phyloP scores from a whole-genome alignment of 75 land plant genomes.

The Cupressus sempervirens region DNA sequence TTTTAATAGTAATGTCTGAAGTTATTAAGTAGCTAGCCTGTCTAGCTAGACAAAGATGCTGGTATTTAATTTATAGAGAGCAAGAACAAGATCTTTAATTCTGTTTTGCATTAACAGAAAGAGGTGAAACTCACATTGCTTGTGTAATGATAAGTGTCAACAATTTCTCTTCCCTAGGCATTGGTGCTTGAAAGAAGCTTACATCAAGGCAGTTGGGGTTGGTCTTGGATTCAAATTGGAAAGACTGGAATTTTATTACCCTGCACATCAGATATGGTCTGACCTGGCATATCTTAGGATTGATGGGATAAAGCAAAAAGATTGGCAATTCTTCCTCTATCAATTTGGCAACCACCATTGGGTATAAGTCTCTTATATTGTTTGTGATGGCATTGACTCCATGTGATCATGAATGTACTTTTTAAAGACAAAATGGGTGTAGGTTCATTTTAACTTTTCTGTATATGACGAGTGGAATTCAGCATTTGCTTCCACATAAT shows the following conservation, averaged over 20 bases:
- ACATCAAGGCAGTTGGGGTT: slow-evolving; percentile 77
- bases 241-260: slow-evolving; percentile 68
- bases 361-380: slow-evolving; percentile 32
- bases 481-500: neutral
- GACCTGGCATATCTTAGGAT: slow-evolving; percentile 40
- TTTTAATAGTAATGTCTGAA: neutral
- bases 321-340: slow-evolving; percentile 68
- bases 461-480: neutral
- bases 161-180: slow-evolving; percentile 26
- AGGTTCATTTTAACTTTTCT: neutral
- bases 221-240: slow-evolving; percentile 64
- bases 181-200: slow-evolving; percentile 95
- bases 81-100: neutral
- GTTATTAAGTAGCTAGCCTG: neutral
- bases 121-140: neutral
- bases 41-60: neutral
- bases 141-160: neutral
- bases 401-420: neutral
- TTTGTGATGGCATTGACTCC: neutral
- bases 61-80: neutral
- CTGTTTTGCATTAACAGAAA: neutral
- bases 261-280: slow-evolving; percentile 35
- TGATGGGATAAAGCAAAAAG: slow-evolving; percentile 43
- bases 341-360: slow-evolving; percentile 56
- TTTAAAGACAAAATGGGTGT: neutral